Base-by-base conservation (phyloP, 208 protist genomes). In the Leishmania tropica region DNA sequence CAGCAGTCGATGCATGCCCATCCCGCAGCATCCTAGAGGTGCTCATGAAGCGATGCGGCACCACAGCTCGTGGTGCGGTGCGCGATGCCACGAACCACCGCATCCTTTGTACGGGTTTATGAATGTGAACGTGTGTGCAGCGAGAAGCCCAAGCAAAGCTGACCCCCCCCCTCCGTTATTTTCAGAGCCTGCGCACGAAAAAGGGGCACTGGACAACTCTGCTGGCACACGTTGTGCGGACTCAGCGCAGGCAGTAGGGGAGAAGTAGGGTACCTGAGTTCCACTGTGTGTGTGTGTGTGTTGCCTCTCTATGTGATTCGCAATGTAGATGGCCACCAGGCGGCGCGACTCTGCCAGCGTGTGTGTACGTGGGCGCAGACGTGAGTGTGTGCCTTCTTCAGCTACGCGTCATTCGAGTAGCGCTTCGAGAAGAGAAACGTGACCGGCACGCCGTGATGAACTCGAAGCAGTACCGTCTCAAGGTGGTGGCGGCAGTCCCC, bases 41-140 rank as follows among this genome's bases (percentile, higher is more conserved):
- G n/a, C 73, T 76, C 21, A 62, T 37, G 48, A 51, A 76, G 53
- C 73, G 73, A 28, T 51, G 35, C 53, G n/a, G 35, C 35, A 76
- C 53, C 42, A 60, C 71, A 37, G 35, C 5, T 62, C n/a, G 73
- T n/a, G 28, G 48, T n/a, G 51, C 73, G 11, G 53, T 15, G 48
- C 73, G 51, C 45, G 40, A 19, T 19, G 73, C 45, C 51, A 62
- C 28, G 17, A 62, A 13, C 51, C 73, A n/a, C 73, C 51, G 62
- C 73, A 76, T 76, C 6, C 11, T 35, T 47, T 74, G 24, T 54
- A 13, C 21, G 35, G 21, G 45, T 76, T 5, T 73, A 31, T 21
- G 71, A 37, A 21, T 58, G 24, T 10, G 31, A 5, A 51, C 3
- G 31, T 42, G 53, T 58, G n/a, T 28, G 31, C 28, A 31, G 15